These are phyloP conservation scores for Luffa aegyptiaca DNA, from an alignment of 306 rosid species.

Conservation along the genomic window DNA sequence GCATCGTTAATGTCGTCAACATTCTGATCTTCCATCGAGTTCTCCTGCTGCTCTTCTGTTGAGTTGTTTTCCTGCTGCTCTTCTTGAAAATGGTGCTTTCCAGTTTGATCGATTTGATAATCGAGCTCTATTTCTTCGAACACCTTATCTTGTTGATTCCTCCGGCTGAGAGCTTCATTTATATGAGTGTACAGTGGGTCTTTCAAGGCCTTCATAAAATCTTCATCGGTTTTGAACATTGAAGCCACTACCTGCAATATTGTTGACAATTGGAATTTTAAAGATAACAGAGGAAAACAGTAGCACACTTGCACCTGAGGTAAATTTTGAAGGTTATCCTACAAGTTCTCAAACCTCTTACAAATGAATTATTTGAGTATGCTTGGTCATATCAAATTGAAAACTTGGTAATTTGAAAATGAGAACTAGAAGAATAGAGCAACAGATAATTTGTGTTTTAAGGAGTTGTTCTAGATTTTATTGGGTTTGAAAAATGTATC, in stretches of 20 bases:
- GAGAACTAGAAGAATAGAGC: neutral
- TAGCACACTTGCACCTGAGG: neutral
- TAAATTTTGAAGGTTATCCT: neutral
- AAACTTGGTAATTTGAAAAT: neutral
- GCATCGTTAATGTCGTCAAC: slow-evolving; percentile 15
- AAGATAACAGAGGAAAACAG: neutral
- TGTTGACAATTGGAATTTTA: neutral
- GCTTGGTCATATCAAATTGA: neutral
- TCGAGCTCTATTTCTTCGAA: slow-evolving; percentile 18
- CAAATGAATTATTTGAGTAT: neutral
- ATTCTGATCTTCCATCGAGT: slow-evolving; percentile 16
- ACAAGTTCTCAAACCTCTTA: neutral
- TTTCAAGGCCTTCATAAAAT: slow-evolving; percentile 47
- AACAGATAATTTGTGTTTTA: neutral
- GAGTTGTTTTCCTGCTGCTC: slow-evolving; percentile 17
- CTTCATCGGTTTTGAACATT: slow-evolving; percentile 35
- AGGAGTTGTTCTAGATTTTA: neutral
- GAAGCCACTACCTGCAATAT: slow-evolving; percentile 62
- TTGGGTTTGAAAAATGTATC: neutral
- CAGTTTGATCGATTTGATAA: slow-evolving; percentile 16
- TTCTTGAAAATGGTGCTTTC: slow-evolving; percentile 14
- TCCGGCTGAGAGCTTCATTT: slow-evolving; percentile 33
- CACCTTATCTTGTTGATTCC: slow-evolving; percentile 17
- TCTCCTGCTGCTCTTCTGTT: slow-evolving; percentile 17
- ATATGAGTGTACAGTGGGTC: slow-evolving; percentile 47